These are phyloP conservation scores for Coelastrella sp. DNA, from an alignment of 139 green algal genomes.

Conservation along the genomic window DNA sequence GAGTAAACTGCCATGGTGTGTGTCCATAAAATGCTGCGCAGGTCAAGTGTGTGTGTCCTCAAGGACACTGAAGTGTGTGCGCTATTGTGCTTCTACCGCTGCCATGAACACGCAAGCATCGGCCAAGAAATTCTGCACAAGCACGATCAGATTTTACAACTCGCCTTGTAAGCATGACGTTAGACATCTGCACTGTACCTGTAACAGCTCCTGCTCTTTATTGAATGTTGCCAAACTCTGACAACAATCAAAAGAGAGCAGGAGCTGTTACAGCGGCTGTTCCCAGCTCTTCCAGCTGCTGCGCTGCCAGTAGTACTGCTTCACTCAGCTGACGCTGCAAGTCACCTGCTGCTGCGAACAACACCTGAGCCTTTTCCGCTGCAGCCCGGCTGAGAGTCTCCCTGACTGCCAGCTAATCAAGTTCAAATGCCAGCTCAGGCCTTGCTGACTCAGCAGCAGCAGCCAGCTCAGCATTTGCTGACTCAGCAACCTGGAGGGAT, in stretches of 20 bases:
- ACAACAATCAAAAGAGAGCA: no score
- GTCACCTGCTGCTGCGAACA: not conserved
- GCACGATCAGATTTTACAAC: no score
- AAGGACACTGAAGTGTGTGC: no score
- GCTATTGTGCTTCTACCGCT: no score
- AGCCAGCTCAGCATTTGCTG: not conserved
- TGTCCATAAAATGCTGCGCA: no score
- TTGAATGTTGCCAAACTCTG: not conserved
- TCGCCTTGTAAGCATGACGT: no score
- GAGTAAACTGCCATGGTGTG: no score
- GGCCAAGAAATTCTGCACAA: no score
- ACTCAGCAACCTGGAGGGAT: not conserved
- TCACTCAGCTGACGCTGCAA: not conserved
- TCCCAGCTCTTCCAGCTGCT: not conserved
- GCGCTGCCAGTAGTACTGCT: not conserved
- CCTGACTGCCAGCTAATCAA: not conserved
- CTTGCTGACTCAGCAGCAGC: conserved; percentile 13
- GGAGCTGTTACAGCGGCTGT: no score
- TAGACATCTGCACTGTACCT: not conserved
- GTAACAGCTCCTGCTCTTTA: not conserved
- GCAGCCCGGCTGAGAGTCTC: not conserved
- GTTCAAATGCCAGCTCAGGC: not conserved
- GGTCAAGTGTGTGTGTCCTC: no score
- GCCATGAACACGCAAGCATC: no score
- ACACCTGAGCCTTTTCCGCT: not conserved